Percentiles rank a stretch among this genome's conserved stretches.
These are phyloP conservation scores for Tripterygium wilfordii DNA, from an alignment of 177 flowering plant species.

Conservation along the genomic window DNA sequence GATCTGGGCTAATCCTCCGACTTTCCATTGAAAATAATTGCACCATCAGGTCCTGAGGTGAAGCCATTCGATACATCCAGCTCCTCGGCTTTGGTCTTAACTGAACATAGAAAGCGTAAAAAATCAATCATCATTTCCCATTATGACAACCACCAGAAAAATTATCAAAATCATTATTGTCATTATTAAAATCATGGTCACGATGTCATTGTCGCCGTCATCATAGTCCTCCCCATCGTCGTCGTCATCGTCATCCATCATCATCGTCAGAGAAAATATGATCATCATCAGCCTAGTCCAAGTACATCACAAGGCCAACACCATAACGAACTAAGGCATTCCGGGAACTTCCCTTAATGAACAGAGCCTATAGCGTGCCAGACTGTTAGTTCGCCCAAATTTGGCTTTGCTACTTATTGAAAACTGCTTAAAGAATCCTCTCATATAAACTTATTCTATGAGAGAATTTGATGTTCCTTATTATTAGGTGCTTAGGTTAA, in stretches of 20 bases:
- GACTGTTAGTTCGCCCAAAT: no score
- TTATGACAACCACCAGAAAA: conserved; percentile 4
- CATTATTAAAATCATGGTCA: conserved; percentile 10
- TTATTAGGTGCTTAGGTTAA: no score
- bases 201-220: conserved; percentile 8
- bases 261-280: conserved; percentile 4
- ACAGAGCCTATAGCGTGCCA: no score
- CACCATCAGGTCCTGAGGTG: conserved; percentile 49
- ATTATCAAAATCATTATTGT: conserved; percentile 3
- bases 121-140: conserved; percentile 8
- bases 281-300: conserved; percentile 10
- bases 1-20: conserved; percentile 24
- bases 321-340: no score
- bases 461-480: no score
- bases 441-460: no score
- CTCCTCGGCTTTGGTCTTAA: conserved; percentile 31
- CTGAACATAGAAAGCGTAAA: conserved; percentile 33
- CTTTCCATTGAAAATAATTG: conserved; percentile 41
- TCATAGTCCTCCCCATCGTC: conserved; percentile 15
- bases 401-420: no score
- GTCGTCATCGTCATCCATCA: no score
- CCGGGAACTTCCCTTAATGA: no score
- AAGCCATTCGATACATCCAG: conserved; percentile 23
- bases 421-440: no score
- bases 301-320: no score